Evolutionary conservation across 257 asterid species (phyloP), one percentile per base, ranked within the genome.

Genomic region (Forsythia suspensa): DNA sequence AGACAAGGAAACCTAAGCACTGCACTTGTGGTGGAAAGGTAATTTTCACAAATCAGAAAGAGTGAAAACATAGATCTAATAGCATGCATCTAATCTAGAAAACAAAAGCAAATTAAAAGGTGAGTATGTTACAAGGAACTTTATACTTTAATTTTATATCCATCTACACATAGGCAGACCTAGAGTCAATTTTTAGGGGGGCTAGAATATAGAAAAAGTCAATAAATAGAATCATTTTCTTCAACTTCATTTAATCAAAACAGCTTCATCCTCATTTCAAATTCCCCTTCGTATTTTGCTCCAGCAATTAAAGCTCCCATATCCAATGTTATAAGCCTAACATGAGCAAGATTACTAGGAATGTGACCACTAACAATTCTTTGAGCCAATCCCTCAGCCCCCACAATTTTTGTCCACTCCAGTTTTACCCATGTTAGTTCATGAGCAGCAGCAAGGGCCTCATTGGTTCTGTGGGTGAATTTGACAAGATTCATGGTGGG

Each of bases 221-320:
- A 0, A 89, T 91, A 16, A 89, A 91, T 74, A 89, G 41, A 15
- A 91, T 85, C 70, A 91, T 92, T 79, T 91, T 91, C 96, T 3
- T 91, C 89, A 2, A 92, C 94, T 34, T 89, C 96, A 1, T 82
- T 89, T 91, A 75, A 89, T 91, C 66, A 91, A 46, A 41, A 91
- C 96, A 48, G 90, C 80, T 89, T 91, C 86, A 91, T 20, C 41
- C 96, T 87, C 85, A 87, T 93, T 10, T 90, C 95, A 13, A 87
- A 90, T 70, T 89, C 95, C 95, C 93, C 73, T 93, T 83, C 34
- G 12, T 87, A 91, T 20, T 89, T 91, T 0, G 96, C 91, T 37
- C 96, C 96, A 0, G 92, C 96, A 15, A 91, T 44, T 78, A 91
- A 20, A 0, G 94, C 92, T 39, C 96, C 94, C 94, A 88, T 91